Evolutionary conservation across 495 filamentous ascomycete genomes (phyloP).

Genomic region (Tuber microsphaerosporum): DNA sequence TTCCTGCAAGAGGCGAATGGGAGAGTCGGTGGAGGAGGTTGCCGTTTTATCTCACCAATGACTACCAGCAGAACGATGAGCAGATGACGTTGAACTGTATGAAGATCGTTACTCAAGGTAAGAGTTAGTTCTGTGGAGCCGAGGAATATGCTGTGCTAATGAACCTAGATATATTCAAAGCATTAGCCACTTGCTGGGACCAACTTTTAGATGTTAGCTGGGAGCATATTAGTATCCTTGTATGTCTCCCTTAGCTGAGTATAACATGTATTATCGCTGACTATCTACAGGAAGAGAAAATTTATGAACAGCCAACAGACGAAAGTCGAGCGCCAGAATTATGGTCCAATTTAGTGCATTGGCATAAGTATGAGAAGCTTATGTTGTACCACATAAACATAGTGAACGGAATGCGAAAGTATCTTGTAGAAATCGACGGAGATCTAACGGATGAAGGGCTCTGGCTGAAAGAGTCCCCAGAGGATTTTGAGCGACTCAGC

Average conservation of each 20-base stretch:
- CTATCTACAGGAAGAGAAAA: conserved; percentile 49
- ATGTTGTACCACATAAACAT: conserved; percentile 48
- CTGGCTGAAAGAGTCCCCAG: conserved; percentile 45
- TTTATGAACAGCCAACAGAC: conserved; percentile 53
- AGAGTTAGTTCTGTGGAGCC: not conserved
- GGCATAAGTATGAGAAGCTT: conserved; percentile 53
- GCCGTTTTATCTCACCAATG: conserved; percentile 47
- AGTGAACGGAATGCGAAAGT: conserved; percentile 47
- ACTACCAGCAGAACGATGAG: conserved; percentile 39
- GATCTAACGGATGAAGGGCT: conserved; percentile 36
- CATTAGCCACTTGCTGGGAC: conserved; percentile 47
- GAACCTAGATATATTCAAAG: conserved; percentile 49
- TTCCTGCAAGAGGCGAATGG: conserved; percentile 48
- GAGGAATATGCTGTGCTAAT: not conserved
- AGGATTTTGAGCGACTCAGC: conserved; percentile 46
- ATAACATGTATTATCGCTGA: not conserved
- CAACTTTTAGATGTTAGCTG: conserved; percentile 44
- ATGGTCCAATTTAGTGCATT: conserved; percentile 49
- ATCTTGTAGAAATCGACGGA: conserved; percentile 41
- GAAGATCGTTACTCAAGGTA: conserved; percentile 46
- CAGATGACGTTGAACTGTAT: conserved; percentile 46
- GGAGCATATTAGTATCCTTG: conserved; percentile 46
- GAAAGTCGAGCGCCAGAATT: conserved; percentile 52
- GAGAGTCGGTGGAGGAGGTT: conserved; percentile 51
- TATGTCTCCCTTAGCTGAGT: not conserved